A percentile compares a stretch with the other conserved stretches of the same genome.
Evolutionary conservation across 2,329 filamentous ascomycete genomes (phyloP).

Genomic region (Trichoderma aggressivum): DNA sequence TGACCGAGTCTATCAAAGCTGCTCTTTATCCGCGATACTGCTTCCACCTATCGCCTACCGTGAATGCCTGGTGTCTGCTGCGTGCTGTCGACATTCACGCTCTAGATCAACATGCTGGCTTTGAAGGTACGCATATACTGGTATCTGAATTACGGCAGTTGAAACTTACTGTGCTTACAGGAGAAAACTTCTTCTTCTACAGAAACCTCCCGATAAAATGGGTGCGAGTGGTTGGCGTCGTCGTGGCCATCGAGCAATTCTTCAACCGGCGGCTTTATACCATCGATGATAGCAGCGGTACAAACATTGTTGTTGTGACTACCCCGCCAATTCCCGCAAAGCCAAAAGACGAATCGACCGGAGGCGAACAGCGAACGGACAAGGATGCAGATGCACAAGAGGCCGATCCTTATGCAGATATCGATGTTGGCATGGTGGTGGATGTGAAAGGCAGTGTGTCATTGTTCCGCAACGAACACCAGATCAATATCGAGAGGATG

Average conservation of each 20-base stretch:
- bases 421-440: constrained; percentile 53
- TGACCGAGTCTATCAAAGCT: constrained; percentile 41
- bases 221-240: constrained; percentile 66
- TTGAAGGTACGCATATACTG: constrained; percentile 45
- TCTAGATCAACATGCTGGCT: constrained; percentile 47
- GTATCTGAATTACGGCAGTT: neutral
- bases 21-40: constrained; percentile 60
- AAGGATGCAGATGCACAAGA: neutral
- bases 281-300: constrained; percentile 64
- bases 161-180: constrained; percentile 24
- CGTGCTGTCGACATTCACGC: constrained; percentile 47
- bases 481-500: constrained; percentile 53
- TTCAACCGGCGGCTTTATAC: constrained; percentile 48
- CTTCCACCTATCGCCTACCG: constrained; percentile 60
- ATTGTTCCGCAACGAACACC: constrained; percentile 46
- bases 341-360: neutral
- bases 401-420: constrained; percentile 25
- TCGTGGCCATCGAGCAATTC: constrained; percentile 60
- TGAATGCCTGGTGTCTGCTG: constrained; percentile 58
- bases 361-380: neutral
- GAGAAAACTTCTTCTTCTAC: constrained; percentile 61
- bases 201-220: constrained; percentile 74
- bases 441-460: constrained; percentile 55
- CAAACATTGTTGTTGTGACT: constrained; percentile 47
- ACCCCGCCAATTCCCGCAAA: neutral